phyloP scores from a whole-genome alignment of 2,329 filamentous ascomycete genomes.

The Nakataea oryzae region DNA sequence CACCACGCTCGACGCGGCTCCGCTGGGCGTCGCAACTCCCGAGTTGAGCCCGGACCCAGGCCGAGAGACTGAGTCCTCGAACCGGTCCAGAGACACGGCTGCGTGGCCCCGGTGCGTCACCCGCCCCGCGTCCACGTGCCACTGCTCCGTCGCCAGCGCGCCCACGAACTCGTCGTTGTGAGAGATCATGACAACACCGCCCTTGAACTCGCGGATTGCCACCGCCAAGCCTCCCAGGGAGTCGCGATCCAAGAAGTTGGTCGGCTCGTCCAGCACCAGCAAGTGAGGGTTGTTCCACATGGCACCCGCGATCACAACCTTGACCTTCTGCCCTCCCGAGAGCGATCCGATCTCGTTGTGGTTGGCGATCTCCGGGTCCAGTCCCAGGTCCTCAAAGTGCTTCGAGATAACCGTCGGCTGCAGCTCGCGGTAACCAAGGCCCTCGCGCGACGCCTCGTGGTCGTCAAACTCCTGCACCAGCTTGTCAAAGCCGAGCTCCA shows the following conservation, averaged over 20 bases:
- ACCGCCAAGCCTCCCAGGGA: constrained; percentile 94
- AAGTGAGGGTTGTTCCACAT: constrained; percentile 99
- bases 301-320: constrained; percentile 90
- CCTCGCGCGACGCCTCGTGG: constrained; percentile 96
- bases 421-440: constrained; percentile 88
- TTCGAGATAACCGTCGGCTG: constrained; percentile 91
- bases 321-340: constrained; percentile 96
- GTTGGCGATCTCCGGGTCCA: constrained; percentile 96
- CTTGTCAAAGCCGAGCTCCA: constrained; percentile 81
- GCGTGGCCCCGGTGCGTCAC: constrained; percentile 75
- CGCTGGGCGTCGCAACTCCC: constrained; percentile 24
- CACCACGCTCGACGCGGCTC: constrained; percentile 38
- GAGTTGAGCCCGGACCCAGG: constrained; percentile 33
- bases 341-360: constrained; percentile 97
- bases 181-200: constrained; percentile 97
- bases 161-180: constrained; percentile 99
- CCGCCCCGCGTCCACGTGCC: constrained; percentile 82
- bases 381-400: constrained; percentile 93
- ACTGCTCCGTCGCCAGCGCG: constrained; percentile 90
- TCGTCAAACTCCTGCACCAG: constrained; percentile 97
- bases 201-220: constrained; percentile 95
- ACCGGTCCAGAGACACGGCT: constrained; percentile 67
- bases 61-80: constrained; percentile 60
- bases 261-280: constrained; percentile 94
- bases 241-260: constrained; percentile 98